These are phyloP conservation scores for Solanum rostratum DNA, from an alignment of 257 asterid genomes.

Conservation along the genomic window DNA sequence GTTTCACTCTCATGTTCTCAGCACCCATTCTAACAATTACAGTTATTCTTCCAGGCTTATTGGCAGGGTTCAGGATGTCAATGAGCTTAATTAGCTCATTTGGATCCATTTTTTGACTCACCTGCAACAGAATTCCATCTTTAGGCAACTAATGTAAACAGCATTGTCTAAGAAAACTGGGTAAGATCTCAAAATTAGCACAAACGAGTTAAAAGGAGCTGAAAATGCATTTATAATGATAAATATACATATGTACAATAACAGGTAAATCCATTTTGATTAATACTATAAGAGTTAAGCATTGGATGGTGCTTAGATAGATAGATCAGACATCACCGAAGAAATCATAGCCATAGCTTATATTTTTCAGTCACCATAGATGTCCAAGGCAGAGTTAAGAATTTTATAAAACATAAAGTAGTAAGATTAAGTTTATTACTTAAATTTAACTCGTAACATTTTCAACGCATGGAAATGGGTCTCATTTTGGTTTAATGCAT, in stretches of 20 bases:
- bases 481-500: not conserved
- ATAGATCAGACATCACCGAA: not conserved
- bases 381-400: not conserved
- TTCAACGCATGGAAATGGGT: not conserved
- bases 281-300: not conserved
- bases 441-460: not conserved
- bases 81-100: slow-evolving; percentile 57
- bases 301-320: not conserved
- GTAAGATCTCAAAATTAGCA: not conserved
- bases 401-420: not conserved
- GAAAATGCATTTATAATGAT: not conserved
- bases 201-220: not conserved
- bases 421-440: not conserved
- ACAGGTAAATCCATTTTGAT: not conserved
- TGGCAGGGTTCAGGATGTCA: slow-evolving; percentile 54
- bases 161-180: not conserved
- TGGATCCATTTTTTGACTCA: slow-evolving; percentile 90
- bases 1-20: slow-evolving; percentile 84
- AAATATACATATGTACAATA: not conserved
- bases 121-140: slow-evolving; percentile 31
- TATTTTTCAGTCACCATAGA: not conserved
- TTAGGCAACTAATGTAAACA: not conserved
- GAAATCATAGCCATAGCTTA: not conserved
- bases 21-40: slow-evolving; percentile 83
- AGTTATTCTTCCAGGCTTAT: slow-evolving; percentile 79